phyloP scores from a whole-genome alignment of 176 grass and related monocot species.

The Ampelocalamus luodianensis region DNA sequence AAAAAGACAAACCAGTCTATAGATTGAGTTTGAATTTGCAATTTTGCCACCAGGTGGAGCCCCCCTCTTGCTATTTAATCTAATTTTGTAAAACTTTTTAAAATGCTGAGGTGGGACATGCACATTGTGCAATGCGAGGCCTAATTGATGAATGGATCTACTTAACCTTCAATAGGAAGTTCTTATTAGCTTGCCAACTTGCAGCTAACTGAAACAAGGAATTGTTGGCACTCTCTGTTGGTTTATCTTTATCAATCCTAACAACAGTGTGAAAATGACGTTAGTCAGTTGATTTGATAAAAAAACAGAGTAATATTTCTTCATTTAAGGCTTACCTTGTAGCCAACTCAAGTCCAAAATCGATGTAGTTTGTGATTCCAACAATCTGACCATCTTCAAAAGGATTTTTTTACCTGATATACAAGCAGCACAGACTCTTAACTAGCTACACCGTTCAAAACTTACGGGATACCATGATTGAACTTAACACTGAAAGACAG shows the following conservation, averaged over 20 bases:
- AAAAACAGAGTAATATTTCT: constrained; percentile 21
- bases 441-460: constrained; percentile 22
- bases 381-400: constrained; percentile 90
- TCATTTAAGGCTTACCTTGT: constrained; percentile 56
- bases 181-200: constrained; percentile 98
- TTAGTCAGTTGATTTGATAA: constrained; percentile 2
- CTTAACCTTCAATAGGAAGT: constrained; percentile 87
- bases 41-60: background rate
- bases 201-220: constrained; percentile 86
- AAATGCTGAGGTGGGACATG: background rate
- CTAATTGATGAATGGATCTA: constrained; percentile 24
- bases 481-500: background rate
- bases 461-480: background rate
- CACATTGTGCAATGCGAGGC: background rate
- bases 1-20: background rate
- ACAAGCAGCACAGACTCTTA: constrained; percentile 24
- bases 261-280: constrained; percentile 27
- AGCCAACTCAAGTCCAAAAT: constrained; percentile 85
- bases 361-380: constrained; percentile 97
- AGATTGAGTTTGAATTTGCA: background rate
- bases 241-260: constrained; percentile 72
- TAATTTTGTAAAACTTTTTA: background rate
- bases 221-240: constrained; percentile 37
- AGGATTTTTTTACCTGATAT: constrained; percentile 82
- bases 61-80: background rate